A percentile compares a stretch with the other conserved stretches of the same genome.
Conservation (phyloP, 1,139 yeast species). For the Hansenula sp. region DNA sequence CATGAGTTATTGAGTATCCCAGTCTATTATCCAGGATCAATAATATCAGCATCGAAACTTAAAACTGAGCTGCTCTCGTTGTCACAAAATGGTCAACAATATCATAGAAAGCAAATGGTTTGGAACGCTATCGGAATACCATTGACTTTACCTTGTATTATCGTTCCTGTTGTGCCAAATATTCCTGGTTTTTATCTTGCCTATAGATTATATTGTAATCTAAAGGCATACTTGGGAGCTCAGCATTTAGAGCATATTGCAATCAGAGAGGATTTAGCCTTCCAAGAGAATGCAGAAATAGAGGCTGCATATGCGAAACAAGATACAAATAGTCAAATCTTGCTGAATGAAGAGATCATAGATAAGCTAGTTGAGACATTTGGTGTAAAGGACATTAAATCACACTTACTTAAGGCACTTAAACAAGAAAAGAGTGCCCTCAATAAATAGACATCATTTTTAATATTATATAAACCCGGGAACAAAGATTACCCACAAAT, state of each 20-base stretch:
- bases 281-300: slow-evolving; percentile 15
- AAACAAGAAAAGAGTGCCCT: slow-evolving; percentile 40
- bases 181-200: slow-evolving; percentile 90
- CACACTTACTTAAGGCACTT: slow-evolving; percentile 41
- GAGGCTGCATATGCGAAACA: slow-evolving; percentile 20
- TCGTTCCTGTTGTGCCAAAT: slow-evolving; percentile 86
- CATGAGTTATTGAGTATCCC: slow-evolving; percentile 12
- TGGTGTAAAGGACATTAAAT: slow-evolving; percentile 33
- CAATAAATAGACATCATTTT: slow-evolving; percentile 16
- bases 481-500: too few relatives aligned
- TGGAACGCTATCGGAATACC: slow-evolving; percentile 66
- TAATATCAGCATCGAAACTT: slow-evolving; percentile 19
- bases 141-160: slow-evolving; percentile 70
- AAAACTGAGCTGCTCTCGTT: slow-evolving; percentile 23
- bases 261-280: slow-evolving; percentile 31
- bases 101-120: slow-evolving; percentile 40
- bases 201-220: slow-evolving; percentile 80
- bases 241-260: slow-evolving; percentile 42
- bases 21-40: slow-evolving; percentile 25
- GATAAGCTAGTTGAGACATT: slow-evolving; percentile 27
- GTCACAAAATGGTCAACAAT: slow-evolving; percentile 31
- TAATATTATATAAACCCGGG: too few relatives aligned
- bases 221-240: slow-evolving; percentile 76
- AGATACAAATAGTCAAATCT: slow-evolving; percentile 20
- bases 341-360: slow-evolving; percentile 28